Base-by-base conservation (phyloP, 805 yeast species). In the Cyberlindnera sargentensis region DNA sequence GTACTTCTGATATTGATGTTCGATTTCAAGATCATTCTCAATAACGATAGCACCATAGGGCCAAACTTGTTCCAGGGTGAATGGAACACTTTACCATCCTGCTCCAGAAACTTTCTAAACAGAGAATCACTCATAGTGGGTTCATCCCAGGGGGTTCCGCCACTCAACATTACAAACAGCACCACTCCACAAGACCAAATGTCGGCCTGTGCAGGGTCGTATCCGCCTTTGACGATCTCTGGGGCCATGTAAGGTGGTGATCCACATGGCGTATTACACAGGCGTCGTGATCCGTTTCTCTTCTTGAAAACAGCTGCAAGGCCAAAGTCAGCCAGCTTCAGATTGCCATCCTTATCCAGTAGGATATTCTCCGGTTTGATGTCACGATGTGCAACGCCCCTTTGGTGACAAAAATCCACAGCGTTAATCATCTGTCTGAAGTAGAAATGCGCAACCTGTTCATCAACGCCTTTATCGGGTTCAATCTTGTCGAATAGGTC, bases 211-310 rank as follows among this genome's bases (percentile, higher is more conserved):
- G 75, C 76, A 1, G 87, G 78, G 37, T 74, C 78, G 51, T 84
- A 84, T 4, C 72, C 71, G 3, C 64, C 61, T 24, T 53, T 50
- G 23, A 73, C 62, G 20, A 84, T 72, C 53, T 84, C 93, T 2
- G 93, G 93, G 1, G 93, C 91, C 68, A 82, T 74, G 56, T 84
- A 84, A 5, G 89, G 90, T 2, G 86, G 84, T 1, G 85, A 79
- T 0, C 91, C 84, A 60, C 88, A 76, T 30, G 82, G 72, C 28
- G 80, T 73, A 25, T 63, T 58, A 34, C 79, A 71, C 38, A 68
- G 43, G 45, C 79, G 60, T 39, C 65, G 67, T 4, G 68, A 59
- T 2, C 83, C 84, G 42, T 65, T 66, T 11, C 59, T 60, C 35
- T 73, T 72, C 48, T 65, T 70, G 53, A 72, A 82, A 7, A 78